Conservation (phyloP, 495 filamentous ascomycete genomes). For the Penicillium canariense region DNA sequence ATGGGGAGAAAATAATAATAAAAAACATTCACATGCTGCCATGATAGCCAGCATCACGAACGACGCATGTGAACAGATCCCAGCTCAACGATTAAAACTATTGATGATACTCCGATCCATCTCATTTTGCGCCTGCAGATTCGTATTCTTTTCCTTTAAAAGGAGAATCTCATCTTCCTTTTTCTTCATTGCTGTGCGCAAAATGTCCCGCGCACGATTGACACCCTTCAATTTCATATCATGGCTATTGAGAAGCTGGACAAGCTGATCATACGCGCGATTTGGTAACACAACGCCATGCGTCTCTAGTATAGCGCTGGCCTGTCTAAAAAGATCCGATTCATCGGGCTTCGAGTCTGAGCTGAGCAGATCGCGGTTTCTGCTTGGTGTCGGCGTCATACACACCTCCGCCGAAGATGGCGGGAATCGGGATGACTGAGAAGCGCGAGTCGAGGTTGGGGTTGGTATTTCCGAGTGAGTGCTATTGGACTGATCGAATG, state of each 20-base stretch:
- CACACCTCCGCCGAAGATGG: slow-evolving; percentile 35
- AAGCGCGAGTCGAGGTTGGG: slow-evolving; percentile 22
- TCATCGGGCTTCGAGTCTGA: slow-evolving; percentile 27
- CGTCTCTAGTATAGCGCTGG: slow-evolving; percentile 50
- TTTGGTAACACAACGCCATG: slow-evolving; percentile 45
- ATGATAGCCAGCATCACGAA: neutral
- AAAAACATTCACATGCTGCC: neutral
- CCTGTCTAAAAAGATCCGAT: slow-evolving; percentile 50
- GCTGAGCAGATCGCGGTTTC: slow-evolving; percentile 39
- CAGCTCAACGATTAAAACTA: slow-evolving; percentile 13
- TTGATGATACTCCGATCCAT: slow-evolving; percentile 47
- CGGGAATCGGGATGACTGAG: slow-evolving; percentile 20
- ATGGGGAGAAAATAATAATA: neutral
- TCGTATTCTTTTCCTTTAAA: slow-evolving; percentile 46
- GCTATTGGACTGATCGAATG: neutral
- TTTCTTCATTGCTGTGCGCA: slow-evolving; percentile 56
- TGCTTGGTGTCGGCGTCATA: slow-evolving; percentile 50
- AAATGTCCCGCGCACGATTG: slow-evolving; percentile 59
- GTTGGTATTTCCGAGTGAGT: slow-evolving; percentile 19
- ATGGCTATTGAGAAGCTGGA: slow-evolving; percentile 52
- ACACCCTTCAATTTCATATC: slow-evolving; percentile 57
- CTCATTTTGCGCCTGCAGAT: slow-evolving; percentile 30
- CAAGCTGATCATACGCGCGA: slow-evolving; percentile 40
- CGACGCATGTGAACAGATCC: too few species aligned
- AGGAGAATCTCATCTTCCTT: slow-evolving; percentile 61